Conservation (phyloP, 306 rosid species). For the Nissolia schottii region DNA sequence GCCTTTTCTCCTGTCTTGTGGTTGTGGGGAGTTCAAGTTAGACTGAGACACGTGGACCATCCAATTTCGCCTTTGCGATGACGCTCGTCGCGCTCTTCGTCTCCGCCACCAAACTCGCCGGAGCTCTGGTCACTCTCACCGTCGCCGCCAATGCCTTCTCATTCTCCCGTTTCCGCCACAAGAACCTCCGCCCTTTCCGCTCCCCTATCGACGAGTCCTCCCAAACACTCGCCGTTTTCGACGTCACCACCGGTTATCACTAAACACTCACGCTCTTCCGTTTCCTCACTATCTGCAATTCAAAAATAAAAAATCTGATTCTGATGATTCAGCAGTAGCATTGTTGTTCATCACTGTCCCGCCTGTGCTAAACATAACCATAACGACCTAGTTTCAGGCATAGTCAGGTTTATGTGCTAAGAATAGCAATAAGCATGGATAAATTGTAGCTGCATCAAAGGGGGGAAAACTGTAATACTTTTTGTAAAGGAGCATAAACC, state of each 20-base stretch:
- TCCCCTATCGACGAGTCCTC: constrained; percentile 76
- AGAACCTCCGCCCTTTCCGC: constrained; percentile 60
- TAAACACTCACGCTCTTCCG: background rate
- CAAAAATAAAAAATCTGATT: too few species aligned
- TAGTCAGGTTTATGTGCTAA: too few species aligned
- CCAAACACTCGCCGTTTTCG: constrained; percentile 66
- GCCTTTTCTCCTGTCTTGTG: too few species aligned
- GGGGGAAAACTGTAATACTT: background rate
- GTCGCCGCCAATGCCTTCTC: constrained; percentile 81
- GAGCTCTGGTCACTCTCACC: constrained; percentile 49
- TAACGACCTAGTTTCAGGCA: background rate
- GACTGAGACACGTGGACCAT: background rate
- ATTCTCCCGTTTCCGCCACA: constrained; percentile 50
- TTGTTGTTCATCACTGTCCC: background rate
- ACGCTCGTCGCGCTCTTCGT: constrained; percentile 52
- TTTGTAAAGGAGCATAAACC: background rate
- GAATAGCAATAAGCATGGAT: too few species aligned
- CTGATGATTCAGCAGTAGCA: background rate
- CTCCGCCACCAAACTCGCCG: constrained; percentile 78
- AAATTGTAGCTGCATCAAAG: too few species aligned
- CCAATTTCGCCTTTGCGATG: constrained; percentile 22
- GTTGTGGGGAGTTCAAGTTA: too few species aligned
- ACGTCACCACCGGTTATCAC: constrained; percentile 37
- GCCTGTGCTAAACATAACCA: background rate
- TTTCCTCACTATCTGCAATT: background rate